Evolutionary conservation across 768 basidiomycete species (phyloP).

Genomic region (Mycena filopes): DNA sequence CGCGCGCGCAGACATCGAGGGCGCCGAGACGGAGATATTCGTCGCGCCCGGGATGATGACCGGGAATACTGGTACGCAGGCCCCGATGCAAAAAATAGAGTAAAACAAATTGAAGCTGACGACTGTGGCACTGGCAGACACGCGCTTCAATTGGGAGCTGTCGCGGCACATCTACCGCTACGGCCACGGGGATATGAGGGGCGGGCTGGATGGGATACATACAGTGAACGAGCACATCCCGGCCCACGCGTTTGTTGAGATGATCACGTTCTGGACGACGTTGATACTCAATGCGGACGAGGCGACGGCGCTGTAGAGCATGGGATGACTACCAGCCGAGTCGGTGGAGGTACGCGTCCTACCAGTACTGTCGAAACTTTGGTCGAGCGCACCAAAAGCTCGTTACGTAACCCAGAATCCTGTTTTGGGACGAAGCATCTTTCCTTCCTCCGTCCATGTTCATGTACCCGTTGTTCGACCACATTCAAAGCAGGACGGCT

Average conservation of each 20-base stretch:
- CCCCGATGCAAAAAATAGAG: background rate
- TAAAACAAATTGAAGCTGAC: no score
- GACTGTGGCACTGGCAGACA: conserved; percentile 44
- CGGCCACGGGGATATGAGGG: conserved; percentile 41
- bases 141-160: conserved; percentile 44
- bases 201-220: conserved; percentile 45
- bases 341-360: no score
- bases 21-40: conserved; percentile 1
- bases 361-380: no score
- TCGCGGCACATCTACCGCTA: conserved; percentile 60
- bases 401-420: no score
- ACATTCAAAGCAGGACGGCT: no score
- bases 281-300: conserved; percentile 55
- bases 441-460: no score
- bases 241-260: conserved; percentile 46
- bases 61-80: conserved; percentile 46
- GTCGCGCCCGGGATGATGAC: conserved; percentile 46
- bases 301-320: conserved; percentile 9
- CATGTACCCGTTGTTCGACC: no score
- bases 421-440: no score
- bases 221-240: conserved; percentile 58
- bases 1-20: conserved; percentile 33
- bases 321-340: no score
- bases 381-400: no score
- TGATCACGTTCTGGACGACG: conserved; percentile 37